Evolutionary conservation across 2,329 filamentous ascomycete species (phyloP).

Genomic region (Trichoderma sp.): DNA sequence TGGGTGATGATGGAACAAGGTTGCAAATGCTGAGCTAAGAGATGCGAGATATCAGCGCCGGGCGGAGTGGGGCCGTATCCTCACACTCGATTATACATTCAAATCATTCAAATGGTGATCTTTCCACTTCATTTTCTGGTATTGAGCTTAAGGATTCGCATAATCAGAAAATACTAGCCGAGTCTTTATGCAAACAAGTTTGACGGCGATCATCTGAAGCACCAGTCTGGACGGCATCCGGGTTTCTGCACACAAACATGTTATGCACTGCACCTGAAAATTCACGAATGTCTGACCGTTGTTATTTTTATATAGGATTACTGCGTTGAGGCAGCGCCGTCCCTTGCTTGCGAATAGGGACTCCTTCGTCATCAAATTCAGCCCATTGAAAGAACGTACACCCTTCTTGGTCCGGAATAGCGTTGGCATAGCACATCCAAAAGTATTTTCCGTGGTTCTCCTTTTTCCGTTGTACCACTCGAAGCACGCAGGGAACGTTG

Average conservation of each 20-base stretch:
- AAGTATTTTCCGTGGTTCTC: constrained; percentile 81
- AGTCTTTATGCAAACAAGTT: not conserved
- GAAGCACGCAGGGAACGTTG: constrained; percentile 65
- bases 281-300: not conserved
- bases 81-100: not conserved
- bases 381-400: constrained; percentile 86
- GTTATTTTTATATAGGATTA: not conserved
- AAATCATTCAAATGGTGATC: not conserved
- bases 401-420: constrained; percentile 65
- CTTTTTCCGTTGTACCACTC: constrained; percentile 77
- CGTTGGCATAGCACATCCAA: constrained; percentile 88
- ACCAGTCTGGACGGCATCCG: not conserved
- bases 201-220: not conserved
- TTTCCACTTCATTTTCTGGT: not conserved
- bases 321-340: constrained; percentile 54
- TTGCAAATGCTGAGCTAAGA: not conserved
- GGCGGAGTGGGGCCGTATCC: not conserved
- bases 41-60: not conserved
- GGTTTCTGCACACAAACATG: not conserved
- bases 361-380: constrained; percentile 81
- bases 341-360: constrained; percentile 51
- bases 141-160: too few species aligned
- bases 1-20: not conserved
- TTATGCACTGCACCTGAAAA: not conserved
- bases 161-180: not conserved